Base-by-base conservation (phyloP, 75 land plant genomes). In the Sequoiadendron giganteum region DNA sequence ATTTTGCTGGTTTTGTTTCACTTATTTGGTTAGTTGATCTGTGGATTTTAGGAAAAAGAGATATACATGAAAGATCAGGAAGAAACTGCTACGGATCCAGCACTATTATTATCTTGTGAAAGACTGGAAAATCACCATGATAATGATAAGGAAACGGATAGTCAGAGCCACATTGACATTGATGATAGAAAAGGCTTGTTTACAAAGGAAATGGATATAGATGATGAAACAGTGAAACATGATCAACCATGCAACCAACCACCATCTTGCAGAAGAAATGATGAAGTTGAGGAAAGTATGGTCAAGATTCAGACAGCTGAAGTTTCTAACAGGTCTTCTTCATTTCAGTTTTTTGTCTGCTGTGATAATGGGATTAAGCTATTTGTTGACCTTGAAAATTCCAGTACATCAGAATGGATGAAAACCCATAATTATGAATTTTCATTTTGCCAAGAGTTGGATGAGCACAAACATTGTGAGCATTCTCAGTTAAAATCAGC, bases 1-100 rank as follows among this genome's bases (percentile, higher is more conserved):
- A 45, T 9, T 82, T 82, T 45, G 13, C 19, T 25, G 21, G 10
- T 45, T 42, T 5, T 45, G 48, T 82, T 45, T 42, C 32, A 5
- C 84, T 82, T 81, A 81, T 43, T 43, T 28, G 1, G 52, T 32
- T 80, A 45, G 48, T 82, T 45, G 15, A 82, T 45, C 13, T 82
- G 49, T 45, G 84, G 25, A 45, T 82, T 45, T 15, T 15, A 82
- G 84, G 45, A 81, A 6, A 43, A 82, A 82, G 84, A 82, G 84
- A 45, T 45, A 1, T 28, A 28, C 9, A 43, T 9, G 9, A 21
- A 28, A 28, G 48, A 25, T 81, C 48, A 81, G 30, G 48, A 81
- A 81, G 83, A 45, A 34, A 73, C 3, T 28, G 30, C 10, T 72
- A 72, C 7, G 3, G 30, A 72, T 72, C 36, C 76, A n/a, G 76